Base-by-base conservation (phyloP, 768 basidiomycete species). In the Termitomyces sp. region DNA sequence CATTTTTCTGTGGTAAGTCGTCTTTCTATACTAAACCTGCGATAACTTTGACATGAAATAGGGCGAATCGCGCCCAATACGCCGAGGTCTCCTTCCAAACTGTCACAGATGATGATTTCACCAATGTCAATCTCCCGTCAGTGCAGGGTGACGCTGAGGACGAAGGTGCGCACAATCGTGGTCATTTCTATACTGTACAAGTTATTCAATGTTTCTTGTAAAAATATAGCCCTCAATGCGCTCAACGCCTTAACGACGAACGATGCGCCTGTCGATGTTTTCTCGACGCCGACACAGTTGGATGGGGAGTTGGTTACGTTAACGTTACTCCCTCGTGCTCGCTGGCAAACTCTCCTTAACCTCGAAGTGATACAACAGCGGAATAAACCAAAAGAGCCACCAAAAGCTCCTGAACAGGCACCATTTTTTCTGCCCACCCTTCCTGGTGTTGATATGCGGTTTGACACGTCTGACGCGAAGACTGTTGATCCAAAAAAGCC, bases 321-420 rank as follows among this genome's bases (percentile, higher is more conserved):
- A 20, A 95, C 96, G 6, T 78, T 95, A 26, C 79, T 98, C 43
- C 97, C 97, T 16, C 87, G 95, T 41, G 87, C 93, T 14, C 81
- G 91, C 66, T 99, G 97, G 97, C 94, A 97, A 72, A 95, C 97
- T 0, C 75, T 99, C n/a, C 79, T 99, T 58, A 97, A 97, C 68
- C 79, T 99, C 18, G 97, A 98, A 64, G 87, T 93, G 33, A 98
- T 98, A 61, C 88, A 96, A 89, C 89, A 91, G 82, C 87, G 97
- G 56, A 98, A 98, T 71, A 97, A 95, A 77, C 95, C 97, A 13
- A 94, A 90, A 72, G 95, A 97, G 63, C 85, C 95, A 0, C 94
- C 95, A 7, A 98, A 98, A 72, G 90, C 88, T 28, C 93, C 93
- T 13, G 96, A 98, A 74, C 84, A 93, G 60, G 96, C 95, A 1